Conservation (phyloP, 2,329 filamentous ascomycete species). For the Ceratocystis lukuohia region DNA sequence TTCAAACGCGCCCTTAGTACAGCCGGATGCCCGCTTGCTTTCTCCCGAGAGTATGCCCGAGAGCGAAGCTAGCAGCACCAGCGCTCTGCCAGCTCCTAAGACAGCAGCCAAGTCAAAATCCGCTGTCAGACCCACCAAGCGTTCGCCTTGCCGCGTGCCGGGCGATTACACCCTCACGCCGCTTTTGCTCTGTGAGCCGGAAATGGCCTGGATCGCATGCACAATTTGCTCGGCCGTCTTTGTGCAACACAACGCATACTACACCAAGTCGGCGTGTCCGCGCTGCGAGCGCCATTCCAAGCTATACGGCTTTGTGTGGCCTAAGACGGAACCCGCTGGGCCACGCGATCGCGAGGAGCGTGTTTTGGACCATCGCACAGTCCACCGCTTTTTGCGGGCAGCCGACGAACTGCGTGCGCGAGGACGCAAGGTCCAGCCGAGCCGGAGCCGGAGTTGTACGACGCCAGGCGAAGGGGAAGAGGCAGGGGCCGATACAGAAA, state of each 20-base stretch:
- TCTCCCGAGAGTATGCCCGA: not conserved
- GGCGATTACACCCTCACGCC: slow-evolving; percentile 76
- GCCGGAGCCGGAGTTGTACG: not conserved
- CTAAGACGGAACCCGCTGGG: slow-evolving; percentile 77
- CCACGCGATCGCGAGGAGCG: slow-evolving; percentile 57
- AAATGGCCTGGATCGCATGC: slow-evolving; percentile 78
- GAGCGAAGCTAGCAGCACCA: not conserved
- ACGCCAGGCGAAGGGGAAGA: no score
- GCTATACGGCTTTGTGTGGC: slow-evolving; percentile 89
- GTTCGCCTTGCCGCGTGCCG: slow-evolving; percentile 37
- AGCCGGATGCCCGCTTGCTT: not conserved
- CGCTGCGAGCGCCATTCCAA: slow-evolving; percentile 92
- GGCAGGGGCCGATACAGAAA: not conserved
- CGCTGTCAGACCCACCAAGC: not conserved
- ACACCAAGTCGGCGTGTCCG: slow-evolving; percentile 72
- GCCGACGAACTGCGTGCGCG: slow-evolving; percentile 50
- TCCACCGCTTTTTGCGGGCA: slow-evolving; percentile 69
- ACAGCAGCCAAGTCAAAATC: not conserved
- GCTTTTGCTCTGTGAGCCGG: slow-evolving; percentile 58
- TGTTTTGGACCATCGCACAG: slow-evolving; percentile 69
- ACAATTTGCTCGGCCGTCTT: slow-evolving; percentile 71
- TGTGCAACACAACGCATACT: slow-evolving; percentile 78
- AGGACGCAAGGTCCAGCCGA: slow-evolving; percentile 25
- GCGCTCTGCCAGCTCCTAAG: not conserved
- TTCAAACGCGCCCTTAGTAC: not conserved